Evolutionary conservation across 441 rosid genomes (phyloP).

Genomic region (Mallotus repandus): DNA sequence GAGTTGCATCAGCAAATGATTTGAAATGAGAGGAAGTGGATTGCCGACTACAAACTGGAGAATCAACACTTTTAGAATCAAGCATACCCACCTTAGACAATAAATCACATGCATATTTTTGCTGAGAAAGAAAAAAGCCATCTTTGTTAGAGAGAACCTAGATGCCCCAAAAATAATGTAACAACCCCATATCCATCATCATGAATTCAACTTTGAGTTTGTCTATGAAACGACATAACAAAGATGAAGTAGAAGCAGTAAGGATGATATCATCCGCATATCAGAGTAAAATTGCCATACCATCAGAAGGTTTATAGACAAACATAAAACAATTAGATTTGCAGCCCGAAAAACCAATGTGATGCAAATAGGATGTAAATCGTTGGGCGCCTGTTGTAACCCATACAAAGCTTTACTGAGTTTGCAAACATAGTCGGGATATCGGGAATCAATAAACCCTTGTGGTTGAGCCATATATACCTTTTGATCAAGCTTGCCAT

Average conservation of each 20-base stretch:
- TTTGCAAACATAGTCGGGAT: neutral
- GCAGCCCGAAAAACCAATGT: neutral
- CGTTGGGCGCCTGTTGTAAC: neutral
- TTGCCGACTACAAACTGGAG: too few species aligned
- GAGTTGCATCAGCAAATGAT: neutral
- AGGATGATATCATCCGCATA: neutral
- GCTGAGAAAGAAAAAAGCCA: too few species aligned
- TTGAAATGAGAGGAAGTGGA: too few species aligned
- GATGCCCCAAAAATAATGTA: neutral
- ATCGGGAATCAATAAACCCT: neutral
- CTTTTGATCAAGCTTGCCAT: neutral
- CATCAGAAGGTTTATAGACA: neutral
- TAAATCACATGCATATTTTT: too few species aligned
- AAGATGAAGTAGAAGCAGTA: neutral
- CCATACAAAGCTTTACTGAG: neutral
- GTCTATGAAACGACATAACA: neutral
- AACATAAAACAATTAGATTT: neutral
- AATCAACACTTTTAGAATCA: neutral
- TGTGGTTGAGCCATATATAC: neutral
- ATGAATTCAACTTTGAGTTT: neutral
- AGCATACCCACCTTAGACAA: fast-evolving
- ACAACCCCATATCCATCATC: neutral
- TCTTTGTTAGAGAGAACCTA: neutral
- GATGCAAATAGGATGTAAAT: neutral
- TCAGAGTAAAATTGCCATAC: neutral